Percentiles rank a stretch among this genome's conserved stretches.
These are phyloP conservation scores for Annulohypoxylon stygium DNA, from an alignment of 495 filamentous ascomycete species.

Conservation along the genomic window DNA sequence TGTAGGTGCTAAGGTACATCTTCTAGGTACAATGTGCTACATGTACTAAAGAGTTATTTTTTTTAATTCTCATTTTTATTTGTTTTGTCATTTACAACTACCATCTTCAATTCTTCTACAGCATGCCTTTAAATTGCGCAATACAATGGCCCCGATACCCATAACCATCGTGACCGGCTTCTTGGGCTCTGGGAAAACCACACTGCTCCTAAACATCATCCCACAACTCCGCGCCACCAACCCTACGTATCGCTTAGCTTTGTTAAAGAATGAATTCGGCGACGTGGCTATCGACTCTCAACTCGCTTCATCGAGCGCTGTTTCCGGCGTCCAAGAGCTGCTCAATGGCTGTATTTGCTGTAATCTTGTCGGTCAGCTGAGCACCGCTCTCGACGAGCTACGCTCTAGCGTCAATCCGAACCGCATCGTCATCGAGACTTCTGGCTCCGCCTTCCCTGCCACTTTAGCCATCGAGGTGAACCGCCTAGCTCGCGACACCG, in stretches of 20 bases:
- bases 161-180: slow-evolving; percentile 97
- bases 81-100: too few species aligned
- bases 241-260: slow-evolving; percentile 83
- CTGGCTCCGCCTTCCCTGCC: slow-evolving; percentile 87
- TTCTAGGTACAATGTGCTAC: neutral
- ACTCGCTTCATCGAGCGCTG: slow-evolving; percentile 81
- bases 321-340: slow-evolving; percentile 90
- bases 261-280: slow-evolving; percentile 98
- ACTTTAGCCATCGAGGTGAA: slow-evolving; percentile 95
- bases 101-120: neutral
- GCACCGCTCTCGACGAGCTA: slow-evolving; percentile 81
- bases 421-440: slow-evolving; percentile 93
- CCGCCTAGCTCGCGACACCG: slow-evolving; percentile 74
- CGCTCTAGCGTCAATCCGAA: slow-evolving; percentile 71
- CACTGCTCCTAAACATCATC: slow-evolving; percentile 88
- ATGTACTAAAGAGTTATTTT: neutral
- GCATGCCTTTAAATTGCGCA: neutral
- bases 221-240: slow-evolving; percentile 79
- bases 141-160: slow-evolving; percentile 75
- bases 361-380: slow-evolving; percentile 93
- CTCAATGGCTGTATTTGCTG: slow-evolving; percentile 99
- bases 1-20: too few species aligned
- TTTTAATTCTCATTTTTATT: neutral
- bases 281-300: slow-evolving; percentile 94
- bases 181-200: slow-evolving; percentile 94